Evolutionary conservation across 495 filamentous ascomycete genomes (phyloP).

Genomic region (Xylaria scruposa): DNA sequence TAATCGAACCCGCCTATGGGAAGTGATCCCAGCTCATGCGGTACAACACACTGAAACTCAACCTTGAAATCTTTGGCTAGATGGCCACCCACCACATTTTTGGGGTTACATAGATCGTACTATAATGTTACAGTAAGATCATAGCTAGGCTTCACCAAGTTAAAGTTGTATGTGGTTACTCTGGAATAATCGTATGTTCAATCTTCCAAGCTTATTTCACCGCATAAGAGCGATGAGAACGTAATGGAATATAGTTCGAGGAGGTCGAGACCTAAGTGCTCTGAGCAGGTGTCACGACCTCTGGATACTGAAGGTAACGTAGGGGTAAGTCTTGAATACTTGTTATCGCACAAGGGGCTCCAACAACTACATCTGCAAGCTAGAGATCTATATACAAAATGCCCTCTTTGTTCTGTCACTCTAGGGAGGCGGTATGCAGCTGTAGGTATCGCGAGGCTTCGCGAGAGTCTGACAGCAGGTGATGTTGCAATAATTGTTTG

Average conservation of each 20-base stretch:
- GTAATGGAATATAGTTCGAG: background rate
- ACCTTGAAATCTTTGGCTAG: background rate
- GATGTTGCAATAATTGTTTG: background rate
- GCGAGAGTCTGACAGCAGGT: no score
- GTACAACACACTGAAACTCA: conserved; percentile 9
- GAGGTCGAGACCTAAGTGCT: background rate
- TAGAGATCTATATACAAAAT: no score
- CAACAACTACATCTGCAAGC: no score
- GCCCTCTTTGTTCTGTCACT: no score
- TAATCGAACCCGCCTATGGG: background rate
- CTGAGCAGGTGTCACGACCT: background rate
- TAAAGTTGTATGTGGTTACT: background rate
- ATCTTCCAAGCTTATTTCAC: background rate
- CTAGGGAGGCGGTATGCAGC: no score
- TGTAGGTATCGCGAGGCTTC: no score
- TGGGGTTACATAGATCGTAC: background rate
- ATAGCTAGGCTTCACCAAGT: background rate
- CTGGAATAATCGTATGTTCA: background rate
- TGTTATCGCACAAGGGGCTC: no score
- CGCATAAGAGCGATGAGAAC: background rate
- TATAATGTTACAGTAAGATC: background rate
- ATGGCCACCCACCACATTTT: background rate
- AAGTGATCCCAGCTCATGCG: background rate
- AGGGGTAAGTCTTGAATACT: no score
- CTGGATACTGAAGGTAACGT: no score